These are phyloP conservation scores for Didymella glomerata DNA, from an alignment of 2,329 filamentous ascomycete species.

Conservation along the genomic window DNA sequence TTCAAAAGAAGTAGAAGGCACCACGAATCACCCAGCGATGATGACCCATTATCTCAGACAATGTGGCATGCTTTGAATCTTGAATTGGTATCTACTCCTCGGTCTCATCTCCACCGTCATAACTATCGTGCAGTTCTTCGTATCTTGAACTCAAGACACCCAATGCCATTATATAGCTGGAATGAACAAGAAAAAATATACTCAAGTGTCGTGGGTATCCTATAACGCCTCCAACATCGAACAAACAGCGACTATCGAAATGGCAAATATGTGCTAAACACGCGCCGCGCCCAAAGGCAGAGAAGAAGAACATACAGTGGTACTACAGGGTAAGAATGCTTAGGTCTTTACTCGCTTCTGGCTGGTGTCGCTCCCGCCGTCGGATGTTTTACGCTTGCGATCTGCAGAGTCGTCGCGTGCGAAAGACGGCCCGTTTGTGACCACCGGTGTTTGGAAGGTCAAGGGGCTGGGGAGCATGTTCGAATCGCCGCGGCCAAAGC, in stretches of 20 bases:
- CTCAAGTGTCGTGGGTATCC: conserved; percentile 38
- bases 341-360: conserved; percentile 51
- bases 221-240: conserved; percentile 33
- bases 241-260: conserved; percentile 22
- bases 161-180: conserved; percentile 13
- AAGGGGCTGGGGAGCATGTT: conserved; percentile 92
- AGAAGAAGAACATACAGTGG: conserved; percentile 17
- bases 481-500: conserved; percentile 75
- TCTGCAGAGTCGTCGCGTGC: conserved; percentile 53
- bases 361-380: conserved; percentile 50
- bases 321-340: conserved; percentile 22
- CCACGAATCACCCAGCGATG: neutral
- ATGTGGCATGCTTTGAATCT: neutral
- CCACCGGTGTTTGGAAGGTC: conserved; percentile 84
- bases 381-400: conserved; percentile 53
- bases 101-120: conserved; percentile 15
- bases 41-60: neutral
- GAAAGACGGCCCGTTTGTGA: conserved; percentile 55
- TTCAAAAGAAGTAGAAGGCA: neutral
- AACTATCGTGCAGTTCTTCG: conserved; percentile 17
- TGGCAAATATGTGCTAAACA: conserved; percentile 20
- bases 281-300: conserved; percentile 21
- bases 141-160: conserved; percentile 11
- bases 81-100: conserved; percentile 27
- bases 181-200: conserved; percentile 27